Base-by-base conservation (phyloP, 2,329 filamentous ascomycete species). In the Colletotrichum sp. region DNA sequence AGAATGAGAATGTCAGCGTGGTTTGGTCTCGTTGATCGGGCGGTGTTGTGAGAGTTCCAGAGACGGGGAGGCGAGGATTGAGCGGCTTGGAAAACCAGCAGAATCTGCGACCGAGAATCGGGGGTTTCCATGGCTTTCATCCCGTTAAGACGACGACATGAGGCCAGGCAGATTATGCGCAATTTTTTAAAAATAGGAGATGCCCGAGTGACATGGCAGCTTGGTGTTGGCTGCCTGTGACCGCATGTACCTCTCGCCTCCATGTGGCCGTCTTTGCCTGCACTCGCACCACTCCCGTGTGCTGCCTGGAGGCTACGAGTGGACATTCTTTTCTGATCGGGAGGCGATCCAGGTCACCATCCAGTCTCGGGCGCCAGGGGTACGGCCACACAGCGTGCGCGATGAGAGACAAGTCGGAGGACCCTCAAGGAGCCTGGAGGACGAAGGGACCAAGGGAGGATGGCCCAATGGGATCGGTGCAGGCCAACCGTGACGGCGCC, bases 41-140 rank as follows among this genome's bases (percentile, higher is more conserved):
- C 30, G n/a, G 59, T 28, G 24, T 64, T 32, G 30, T 36, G 32
- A 26, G 68, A 61, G 61, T 72, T 72, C 72, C 36, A 66, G 60
- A 64, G 67, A 16, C n/a, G 10, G 43, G 43, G 6, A 34, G 55
- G 34, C 5, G 72, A 75, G 39, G 68, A 36, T 32, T 65, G 60
- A 70, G 57, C 65, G 61, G 36, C 59, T 60, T 48, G 67, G 57
- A 43, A 63, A 63, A 28, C 71, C 71, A 63, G 21, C 70, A 65
- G n/a, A 67, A 34, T 48, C 43, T 43, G 21, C 32, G 43, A 65
- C 64, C 48, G 39, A 59, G 64, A 69, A 52, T 76, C 64, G 74
- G 74, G 65, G 59, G 48, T 64, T 43, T 32, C 64, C 70, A 73
- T 74, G 57, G 26, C 63, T 75, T 75, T 72, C 73, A 72, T 75